Base-by-base conservation (phyloP, 1,284 basidiomycete genomes). In the Microstroma glucosiphilum region DNA sequence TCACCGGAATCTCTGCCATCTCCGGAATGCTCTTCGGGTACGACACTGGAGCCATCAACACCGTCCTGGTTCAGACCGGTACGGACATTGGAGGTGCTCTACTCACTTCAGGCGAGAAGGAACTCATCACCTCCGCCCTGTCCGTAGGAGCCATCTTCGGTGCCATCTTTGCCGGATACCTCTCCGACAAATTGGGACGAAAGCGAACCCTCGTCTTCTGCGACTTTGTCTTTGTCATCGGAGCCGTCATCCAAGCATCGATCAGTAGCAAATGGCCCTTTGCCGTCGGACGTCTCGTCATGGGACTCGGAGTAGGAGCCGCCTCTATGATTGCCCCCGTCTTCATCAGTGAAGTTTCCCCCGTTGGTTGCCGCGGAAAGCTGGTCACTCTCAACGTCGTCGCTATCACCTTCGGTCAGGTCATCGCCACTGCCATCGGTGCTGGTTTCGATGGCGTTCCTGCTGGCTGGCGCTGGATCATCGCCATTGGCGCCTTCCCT, bases 321-420 rank as follows among this genome's bases (percentile, higher is more conserved):
- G 78, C 80, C 8, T 74, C 78, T 0, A 75, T 73, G 40, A 67
- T 80, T 25, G 75, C 79, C 1, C 80, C 81, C 1, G 65, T 80
- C 9, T 82, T 79, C 64, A 78, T 82, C 57, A 75, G 72, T 49
- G 81, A 82, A 59, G 62, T 81, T 0, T 72, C 80, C 1, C 81
- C 81, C 0, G 77, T 80, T 25, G 65, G 74, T 7, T 77, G 76
- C 60, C 71, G 81, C 48, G 81, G 81, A 15, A 70, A 76, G 1
- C 68, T 82, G 26, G 80, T 81, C n/a, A 79, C 78, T 1, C 74
- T 80, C 58, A 77, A 81, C 65, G 73, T 71, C 30, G 70, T 80
- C 49, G 69, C 73, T 37, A 80, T 80, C 64, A 81, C 80, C 3
- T 76, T 75, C 46, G 80, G 80, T 17, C 81, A 82, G 69, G 79